A percentile compares a stretch with the other conserved stretches of the same genome.
These are phyloP conservation scores for Curvularia spicifera DNA, from an alignment of 2,329 filamentous ascomycete genomes.

Conservation along the genomic window DNA sequence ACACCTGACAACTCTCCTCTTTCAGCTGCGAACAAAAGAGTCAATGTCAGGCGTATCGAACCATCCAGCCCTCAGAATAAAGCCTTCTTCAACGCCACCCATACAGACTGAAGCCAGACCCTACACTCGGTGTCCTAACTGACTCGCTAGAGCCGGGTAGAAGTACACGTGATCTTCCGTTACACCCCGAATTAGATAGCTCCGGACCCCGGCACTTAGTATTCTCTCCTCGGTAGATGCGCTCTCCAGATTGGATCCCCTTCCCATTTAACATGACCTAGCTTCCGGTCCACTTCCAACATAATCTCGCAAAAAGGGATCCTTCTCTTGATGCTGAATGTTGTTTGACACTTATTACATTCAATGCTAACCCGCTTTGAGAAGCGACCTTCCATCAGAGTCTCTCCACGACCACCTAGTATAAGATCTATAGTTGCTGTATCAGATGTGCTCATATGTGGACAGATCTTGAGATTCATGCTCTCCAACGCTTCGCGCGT, in stretches of 20 bases:
- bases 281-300: constrained; percentile 2
- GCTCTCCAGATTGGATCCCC: constrained; percentile 5
- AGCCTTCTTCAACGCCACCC: neutral
- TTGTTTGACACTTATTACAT: constrained; percentile 2
- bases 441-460: neutral
- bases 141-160: neutral
- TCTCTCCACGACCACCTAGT: neutral
- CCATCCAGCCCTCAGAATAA: neutral
- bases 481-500: neutral
- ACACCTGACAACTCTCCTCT: neutral
- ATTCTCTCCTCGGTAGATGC: neutral
- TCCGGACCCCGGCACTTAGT: neutral
- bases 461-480: neutral
- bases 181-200: neutral
- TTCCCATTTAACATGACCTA: neutral
- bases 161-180: neutral
- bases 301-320: neutral
- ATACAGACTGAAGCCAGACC: neutral
- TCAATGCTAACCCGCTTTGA: neutral
- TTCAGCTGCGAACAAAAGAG: neutral
- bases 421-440: neutral
- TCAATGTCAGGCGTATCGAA: neutral
- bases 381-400: neutral
- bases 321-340: neutral
- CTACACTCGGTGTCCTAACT: neutral